Conservation (phyloP, 176 grass and related monocot species). For the Urochloa ruziziensis region DNA sequence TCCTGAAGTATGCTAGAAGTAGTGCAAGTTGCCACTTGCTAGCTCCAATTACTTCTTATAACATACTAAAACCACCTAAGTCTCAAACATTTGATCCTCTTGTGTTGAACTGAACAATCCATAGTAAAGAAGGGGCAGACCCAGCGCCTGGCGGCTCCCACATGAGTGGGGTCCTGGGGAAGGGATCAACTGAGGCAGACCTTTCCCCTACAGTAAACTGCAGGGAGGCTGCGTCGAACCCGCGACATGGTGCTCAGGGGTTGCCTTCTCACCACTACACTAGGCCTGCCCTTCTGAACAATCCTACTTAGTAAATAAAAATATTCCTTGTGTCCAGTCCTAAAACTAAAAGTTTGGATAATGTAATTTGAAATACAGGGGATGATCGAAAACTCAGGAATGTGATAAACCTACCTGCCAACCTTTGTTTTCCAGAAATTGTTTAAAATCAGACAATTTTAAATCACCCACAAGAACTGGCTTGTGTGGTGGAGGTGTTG, state of each 20-base stretch:
- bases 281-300: too few relatives aligned
- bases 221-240: too few relatives aligned
- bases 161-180: too few relatives aligned
- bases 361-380: neutral
- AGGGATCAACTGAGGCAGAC: too few relatives aligned
- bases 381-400: neutral
- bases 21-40: neutral
- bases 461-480: slow-evolving; percentile 90
- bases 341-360: neutral
- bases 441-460: slow-evolving; percentile 89
- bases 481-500: slow-evolving; percentile 62
- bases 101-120: too few relatives aligned
- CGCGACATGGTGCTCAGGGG: too few relatives aligned
- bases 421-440: slow-evolving; percentile 80
- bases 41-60: neutral
- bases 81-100: neutral
- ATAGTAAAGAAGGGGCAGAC: too few relatives aligned
- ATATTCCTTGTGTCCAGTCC: neutral
- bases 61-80: neutral
- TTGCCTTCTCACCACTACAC: too few relatives aligned
- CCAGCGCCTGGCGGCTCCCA: too few relatives aligned
- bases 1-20: neutral
- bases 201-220: too few relatives aligned
- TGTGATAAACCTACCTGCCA: slow-evolving; percentile 55
- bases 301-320: neutral